Base-by-base conservation (phyloP, 2,329 filamentous ascomycete species). In the Arthrobotrys pseudoclavata region DNA sequence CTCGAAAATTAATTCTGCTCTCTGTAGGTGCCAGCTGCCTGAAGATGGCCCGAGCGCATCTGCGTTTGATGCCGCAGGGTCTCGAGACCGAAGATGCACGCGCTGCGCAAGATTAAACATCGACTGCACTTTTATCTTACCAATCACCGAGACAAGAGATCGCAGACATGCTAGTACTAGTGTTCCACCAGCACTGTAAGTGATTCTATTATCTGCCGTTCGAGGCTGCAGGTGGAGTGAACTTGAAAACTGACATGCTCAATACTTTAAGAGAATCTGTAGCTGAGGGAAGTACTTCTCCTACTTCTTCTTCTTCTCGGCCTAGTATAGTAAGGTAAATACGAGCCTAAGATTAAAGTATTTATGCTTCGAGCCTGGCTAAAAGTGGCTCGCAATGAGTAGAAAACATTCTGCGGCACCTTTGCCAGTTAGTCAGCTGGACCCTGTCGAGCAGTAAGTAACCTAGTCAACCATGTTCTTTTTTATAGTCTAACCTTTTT, bases 61-160 rank as follows among this genome's bases (percentile, higher is more conserved):
- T 15, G 55, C 63, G n/a, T 62, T 76, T 20, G 71, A 76, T 22
- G 34, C 45, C 20, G 55, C 52, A n/a, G 68, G 48, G 48, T 31
- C 62, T 1, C 74, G 77, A 26, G 75, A 77, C 20, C 76, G 68
- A 61, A 79, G 77, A 52, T 80, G 80, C 57, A 74, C 75, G 26
- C 79, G 79, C 22, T 80, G 80, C 24, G 68, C 37, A 42, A 77
- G 79, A 52, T 37, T 79, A 37, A 76, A 67, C 52, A 79, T 80
- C 20, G 80, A 80, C 34, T 80, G 80, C 52, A 80, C 80, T 9
- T 80, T 79, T 42, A 80, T 80, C 24, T 45, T 80, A 22, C 79
- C 80, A 31, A 80, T 80, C 47, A 79, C 53, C 45, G 80, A 77
- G 42, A 77, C 68, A 26, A 71, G 68, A 57, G 74, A 77, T 55